Evolutionary conservation across 345 rosid species (phyloP), one percentile per base, ranked within the genome.

Genomic region (Erysimum cheiranthoides): DNA sequence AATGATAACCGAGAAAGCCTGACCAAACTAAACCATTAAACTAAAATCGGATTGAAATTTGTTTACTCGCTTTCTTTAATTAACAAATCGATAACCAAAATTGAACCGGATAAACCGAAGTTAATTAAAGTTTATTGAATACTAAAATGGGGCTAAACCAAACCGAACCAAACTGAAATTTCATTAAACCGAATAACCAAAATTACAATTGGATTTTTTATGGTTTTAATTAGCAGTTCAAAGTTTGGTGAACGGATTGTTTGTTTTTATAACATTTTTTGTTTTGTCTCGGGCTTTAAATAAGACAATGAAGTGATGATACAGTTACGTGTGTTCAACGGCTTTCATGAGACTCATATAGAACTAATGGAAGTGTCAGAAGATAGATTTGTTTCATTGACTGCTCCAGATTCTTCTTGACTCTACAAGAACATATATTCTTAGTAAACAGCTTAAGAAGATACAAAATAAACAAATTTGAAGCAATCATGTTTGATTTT

Each of bases 291-390:
- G 5, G 2, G 47, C 18, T 52, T 61, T 8, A 2, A 5, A 25
- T 27, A 54, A 54, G 13, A 54, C 45, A 17, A n/a, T 52, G 69
- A 64, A 4, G 27, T 46, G 10, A 11, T 46, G 10, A 11, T n/a
- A 56, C 75, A 49, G 12, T 61, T 61, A 35, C 61, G 61, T 57
- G 61, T 57, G 61, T 57, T 8, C 61, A 32, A n/a, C 30, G 8
- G 25, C 53, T 16, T 73, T 34, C 31, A 36, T 66, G 52, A 28
- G 12, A 58, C 36, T 75, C 58, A 62, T 70, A 76, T 36, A 28
- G 80, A 76, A 38, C 52, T 70, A 30, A 76, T 69, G 3, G 80
- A 76, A 17, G 75, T 76, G 63, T 70, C 71, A 9, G 75, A 76
- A 32, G 79, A 76, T 28, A 12, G 13, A 25, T 45, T 56, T 27